These are phyloP conservation scores for Aureobasidium namibiae DNA, from an alignment of 2,329 filamentous ascomycete genomes.

Conservation along the genomic window DNA sequence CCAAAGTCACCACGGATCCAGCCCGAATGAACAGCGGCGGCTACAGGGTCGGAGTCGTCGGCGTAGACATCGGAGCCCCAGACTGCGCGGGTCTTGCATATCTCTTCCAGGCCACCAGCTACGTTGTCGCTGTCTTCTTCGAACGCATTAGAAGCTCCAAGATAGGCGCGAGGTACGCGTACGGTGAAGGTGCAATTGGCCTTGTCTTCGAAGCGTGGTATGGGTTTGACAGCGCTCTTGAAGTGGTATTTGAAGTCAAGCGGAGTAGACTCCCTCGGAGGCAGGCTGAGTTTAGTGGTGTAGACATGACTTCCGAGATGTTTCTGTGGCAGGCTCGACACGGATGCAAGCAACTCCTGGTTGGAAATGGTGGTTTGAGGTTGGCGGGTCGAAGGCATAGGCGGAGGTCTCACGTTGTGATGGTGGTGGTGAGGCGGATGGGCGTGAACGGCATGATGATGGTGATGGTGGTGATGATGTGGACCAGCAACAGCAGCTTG, in stretches of 20 bases:
- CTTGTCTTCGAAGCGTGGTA: slow-evolving; percentile 68
- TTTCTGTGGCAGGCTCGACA: slow-evolving; percentile 61
- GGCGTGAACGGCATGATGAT: slow-evolving; percentile 31
- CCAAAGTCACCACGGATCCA: slow-evolving; percentile 88
- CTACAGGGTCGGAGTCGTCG: slow-evolving; percentile 88
- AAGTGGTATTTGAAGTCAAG: slow-evolving; percentile 49
- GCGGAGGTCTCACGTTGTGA: slow-evolving; percentile 21
- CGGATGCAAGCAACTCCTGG: slow-evolving; percentile 61
- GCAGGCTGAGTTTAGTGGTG: slow-evolving; percentile 52
- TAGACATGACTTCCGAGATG: slow-evolving; percentile 85
- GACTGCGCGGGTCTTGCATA: slow-evolving; percentile 68
- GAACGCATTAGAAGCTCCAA: slow-evolving; percentile 37
- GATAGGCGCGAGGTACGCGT: slow-evolving; percentile 71
- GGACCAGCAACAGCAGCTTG: slow-evolving; percentile 28
- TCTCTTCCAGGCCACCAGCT: slow-evolving; percentile 56
- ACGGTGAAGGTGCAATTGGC: slow-evolving; percentile 88
- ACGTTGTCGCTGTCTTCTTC: slow-evolving; percentile 11
- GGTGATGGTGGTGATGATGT: slow-evolving; percentile 34
- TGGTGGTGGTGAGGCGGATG: slow-evolving; percentile 32
- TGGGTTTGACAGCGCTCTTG: slow-evolving; percentile 55
- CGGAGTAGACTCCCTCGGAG: slow-evolving; percentile 27
- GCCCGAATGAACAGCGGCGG: slow-evolving; percentile 85
- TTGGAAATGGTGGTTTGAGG: slow-evolving; percentile 60
- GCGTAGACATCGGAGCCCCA: slow-evolving; percentile 96
- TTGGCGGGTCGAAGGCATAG: slow-evolving; percentile 42